Conservation (phyloP, 106 monocot genomes). For the Dendrobium chrysotoxum region DNA sequence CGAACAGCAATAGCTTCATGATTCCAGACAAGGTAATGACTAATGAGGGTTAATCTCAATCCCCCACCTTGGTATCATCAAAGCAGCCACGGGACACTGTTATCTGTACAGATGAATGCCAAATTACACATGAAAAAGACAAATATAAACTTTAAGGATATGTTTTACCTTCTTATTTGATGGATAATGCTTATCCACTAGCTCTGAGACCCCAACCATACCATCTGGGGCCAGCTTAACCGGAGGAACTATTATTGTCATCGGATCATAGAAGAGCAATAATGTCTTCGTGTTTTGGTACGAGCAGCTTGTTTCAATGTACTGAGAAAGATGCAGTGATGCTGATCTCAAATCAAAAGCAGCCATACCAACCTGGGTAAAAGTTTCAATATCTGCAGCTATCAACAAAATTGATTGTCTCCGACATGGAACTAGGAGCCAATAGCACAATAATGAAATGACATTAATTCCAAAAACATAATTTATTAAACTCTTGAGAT, state of each 20-base stretch:
- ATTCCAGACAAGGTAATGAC: background rate
- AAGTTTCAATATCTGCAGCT: background rate
- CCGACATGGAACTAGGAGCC: background rate
- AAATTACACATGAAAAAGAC: slow-evolving; percentile 15
- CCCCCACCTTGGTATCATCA: slow-evolving; percentile 87
- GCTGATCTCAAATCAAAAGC: slow-evolving; percentile 98
- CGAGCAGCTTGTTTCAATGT: slow-evolving; percentile 96
- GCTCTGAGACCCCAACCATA: slow-evolving; percentile 84
- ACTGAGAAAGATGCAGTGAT: slow-evolving; percentile 92
- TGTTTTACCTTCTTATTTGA: slow-evolving; percentile 65
- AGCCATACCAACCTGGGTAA: slow-evolving; percentile 84
- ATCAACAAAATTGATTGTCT: background rate
- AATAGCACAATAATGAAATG: background rate
- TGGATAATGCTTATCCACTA: slow-evolving; percentile 74
- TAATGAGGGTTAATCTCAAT: background rate
- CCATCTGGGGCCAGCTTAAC: slow-evolving; percentile 81
- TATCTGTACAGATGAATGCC: slow-evolving; percentile 34
- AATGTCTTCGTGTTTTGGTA: slow-evolving; percentile 96
- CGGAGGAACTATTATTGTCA: slow-evolving; percentile 79
- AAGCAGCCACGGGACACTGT: slow-evolving; percentile 80
- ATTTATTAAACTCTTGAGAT: background rate
- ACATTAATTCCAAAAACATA: background rate
- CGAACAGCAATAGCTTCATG: background rate
- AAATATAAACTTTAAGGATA: background rate
- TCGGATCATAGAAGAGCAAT: slow-evolving; percentile 88